Conservation (phyloP, 805 yeast species). For the Zygosaccharomyces rouxii region DNA sequence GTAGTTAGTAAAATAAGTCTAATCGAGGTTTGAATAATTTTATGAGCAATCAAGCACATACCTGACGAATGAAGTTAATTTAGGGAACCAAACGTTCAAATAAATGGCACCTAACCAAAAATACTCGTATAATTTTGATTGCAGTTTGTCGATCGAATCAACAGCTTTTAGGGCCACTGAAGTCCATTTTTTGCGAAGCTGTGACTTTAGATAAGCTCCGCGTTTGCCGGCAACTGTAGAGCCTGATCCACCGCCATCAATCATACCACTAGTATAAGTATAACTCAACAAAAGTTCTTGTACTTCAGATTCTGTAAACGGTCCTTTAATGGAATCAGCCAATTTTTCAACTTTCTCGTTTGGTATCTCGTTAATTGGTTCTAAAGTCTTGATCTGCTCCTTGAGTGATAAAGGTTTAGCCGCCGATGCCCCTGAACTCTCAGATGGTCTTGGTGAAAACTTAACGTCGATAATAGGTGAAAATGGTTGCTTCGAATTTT, state of each 20-base stretch:
- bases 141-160: constrained; percentile 16
- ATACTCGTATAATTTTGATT: constrained; percentile 19
- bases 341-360: constrained; percentile 10
- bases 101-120: constrained; percentile 24
- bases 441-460: neutral
- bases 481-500: neutral
- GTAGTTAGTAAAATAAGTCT: neutral
- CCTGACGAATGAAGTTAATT: constrained; percentile 18
- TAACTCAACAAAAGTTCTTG: constrained; percentile 14
- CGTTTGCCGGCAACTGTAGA: neutral
- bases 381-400: constrained; percentile 9
- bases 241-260: neutral
- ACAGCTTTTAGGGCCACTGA: constrained; percentile 9
- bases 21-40: neutral
- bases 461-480: neutral
- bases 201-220: neutral
- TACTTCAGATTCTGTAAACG: constrained; percentile 17
- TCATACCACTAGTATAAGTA: constrained; percentile 7
- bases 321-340: constrained; percentile 7
- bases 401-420: constrained; percentile 4
- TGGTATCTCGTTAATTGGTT: constrained; percentile 18
- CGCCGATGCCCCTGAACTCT: constrained; percentile 6
- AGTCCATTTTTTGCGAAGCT: constrained; percentile 11
- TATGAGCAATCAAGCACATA: constrained; percentile 14
- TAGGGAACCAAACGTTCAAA: constrained; percentile 25